These are phyloP conservation scores for Chrysophaeum taylorii DNA, from an alignment of 352 stramenopile genomes.

Conservation along the genomic window DNA sequence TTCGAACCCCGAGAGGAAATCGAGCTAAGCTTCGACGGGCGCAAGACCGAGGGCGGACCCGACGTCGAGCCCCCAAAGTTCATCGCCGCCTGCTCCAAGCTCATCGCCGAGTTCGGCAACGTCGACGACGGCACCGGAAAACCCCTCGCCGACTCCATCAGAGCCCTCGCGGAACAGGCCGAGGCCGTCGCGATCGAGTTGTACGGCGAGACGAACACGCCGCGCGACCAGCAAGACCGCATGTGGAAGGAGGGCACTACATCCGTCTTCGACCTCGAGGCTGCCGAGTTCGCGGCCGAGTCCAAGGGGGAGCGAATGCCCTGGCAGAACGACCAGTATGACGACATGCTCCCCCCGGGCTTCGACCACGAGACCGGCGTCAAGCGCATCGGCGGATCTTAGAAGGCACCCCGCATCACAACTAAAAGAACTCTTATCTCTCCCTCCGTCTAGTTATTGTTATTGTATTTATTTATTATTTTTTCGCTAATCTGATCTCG, in stretches of 20 bases:
- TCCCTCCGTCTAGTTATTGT: too few relatives aligned
- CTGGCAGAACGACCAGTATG: conserved; percentile 10
- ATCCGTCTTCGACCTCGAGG: conserved; percentile 16
- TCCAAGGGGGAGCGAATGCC: background rate
- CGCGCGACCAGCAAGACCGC: background rate
- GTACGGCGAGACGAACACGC: background rate
- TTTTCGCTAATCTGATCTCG: too few relatives aligned
- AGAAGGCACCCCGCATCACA: too few relatives aligned
- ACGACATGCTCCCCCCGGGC: conserved; percentile 7
- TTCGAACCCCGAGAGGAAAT: conserved; percentile 7
- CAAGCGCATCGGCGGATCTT: too few relatives aligned
- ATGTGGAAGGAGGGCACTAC: conserved; percentile 11
- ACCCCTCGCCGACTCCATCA: background rate
- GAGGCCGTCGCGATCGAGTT: background rate
- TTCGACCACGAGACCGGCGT: background rate
- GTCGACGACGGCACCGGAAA: conserved; percentile 11
- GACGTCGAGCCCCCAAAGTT: conserved; percentile 14
- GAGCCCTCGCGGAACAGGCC: background rate
- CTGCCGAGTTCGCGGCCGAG: conserved; percentile 4
- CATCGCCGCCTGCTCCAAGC: background rate
- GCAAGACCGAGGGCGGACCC: background rate
- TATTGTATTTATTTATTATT: too few relatives aligned
- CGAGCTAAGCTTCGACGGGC: background rate
- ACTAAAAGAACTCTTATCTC: too few relatives aligned
- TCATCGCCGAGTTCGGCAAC: conserved; percentile 17